Percentiles rank a stretch among this genome's conserved stretches.
Evolutionary conservation across 768 basidiomycete species (phyloP).

Genomic region (Suillus hirtellus): DNA sequence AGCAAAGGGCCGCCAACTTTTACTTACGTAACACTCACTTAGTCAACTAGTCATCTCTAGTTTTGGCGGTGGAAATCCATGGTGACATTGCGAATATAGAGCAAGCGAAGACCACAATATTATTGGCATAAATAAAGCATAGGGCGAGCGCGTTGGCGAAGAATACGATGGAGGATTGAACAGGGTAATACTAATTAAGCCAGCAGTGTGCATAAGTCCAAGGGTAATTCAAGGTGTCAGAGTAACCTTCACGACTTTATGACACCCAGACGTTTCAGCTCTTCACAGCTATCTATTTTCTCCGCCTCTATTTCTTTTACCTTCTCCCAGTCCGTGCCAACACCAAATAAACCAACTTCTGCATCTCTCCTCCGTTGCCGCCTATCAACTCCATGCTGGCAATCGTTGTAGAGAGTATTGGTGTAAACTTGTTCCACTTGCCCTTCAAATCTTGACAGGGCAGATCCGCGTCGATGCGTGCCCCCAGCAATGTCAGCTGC

Average conservation of each 20-base stretch:
- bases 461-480: slow-evolving; percentile 27
- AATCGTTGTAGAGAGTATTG: slow-evolving; percentile 66
- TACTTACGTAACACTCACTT: background rate
- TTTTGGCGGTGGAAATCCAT: too few relatives aligned
- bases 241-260: slow-evolving; percentile 35
- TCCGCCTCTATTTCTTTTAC: slow-evolving; percentile 73
- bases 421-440: slow-evolving; percentile 76
- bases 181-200: slow-evolving; percentile 10
- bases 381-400: slow-evolving; percentile 65
- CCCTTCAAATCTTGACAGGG: slow-evolving; percentile 66
- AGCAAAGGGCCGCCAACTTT: background rate
- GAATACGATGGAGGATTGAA: slow-evolving; percentile 12
- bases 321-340: slow-evolving; percentile 92
- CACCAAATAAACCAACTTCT: slow-evolving; percentile 85
- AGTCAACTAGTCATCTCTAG: too few relatives aligned
- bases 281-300: slow-evolving; percentile 75
- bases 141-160: slow-evolving; percentile 13
- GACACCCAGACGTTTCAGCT: slow-evolving; percentile 63
- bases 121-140: slow-evolving; percentile 32
- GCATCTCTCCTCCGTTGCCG: slow-evolving; percentile 72
- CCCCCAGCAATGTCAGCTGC: slow-evolving; percentile 65
- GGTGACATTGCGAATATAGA: background rate
- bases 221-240: slow-evolving; percentile 16
- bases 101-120: background rate
- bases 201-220: slow-evolving; percentile 10